Evolutionary conservation across 31 red algal genomes (phyloP).

Genomic region (Odonthalia washingtoniensis): DNA sequence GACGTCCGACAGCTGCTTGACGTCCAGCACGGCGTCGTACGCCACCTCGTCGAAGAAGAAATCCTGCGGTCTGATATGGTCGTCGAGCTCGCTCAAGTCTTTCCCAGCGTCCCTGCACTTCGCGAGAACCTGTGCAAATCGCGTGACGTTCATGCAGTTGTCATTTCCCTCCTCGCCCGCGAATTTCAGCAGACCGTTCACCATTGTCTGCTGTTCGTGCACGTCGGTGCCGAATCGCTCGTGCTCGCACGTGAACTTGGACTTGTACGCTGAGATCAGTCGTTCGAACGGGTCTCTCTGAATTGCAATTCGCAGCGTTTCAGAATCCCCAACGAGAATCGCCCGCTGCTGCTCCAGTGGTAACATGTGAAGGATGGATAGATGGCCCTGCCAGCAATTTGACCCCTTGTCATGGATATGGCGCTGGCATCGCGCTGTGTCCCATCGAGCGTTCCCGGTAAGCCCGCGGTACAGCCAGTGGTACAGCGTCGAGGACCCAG

Average conservation of each 20-base stretch:
- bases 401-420: conserved; percentile 30
- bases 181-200: not conserved
- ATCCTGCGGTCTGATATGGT: conserved; percentile 54
- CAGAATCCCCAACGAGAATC: not conserved
- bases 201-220: not conserved
- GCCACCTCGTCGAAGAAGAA: conserved; percentile 51
- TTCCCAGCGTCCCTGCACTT: not conserved
- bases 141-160: conserved; percentile 47
- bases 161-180: not conserved
- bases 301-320: conserved; percentile 47
- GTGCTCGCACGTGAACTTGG: conserved; percentile 42
- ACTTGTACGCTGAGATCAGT: conserved; percentile 39
- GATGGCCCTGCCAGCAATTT: conserved; percentile 26
- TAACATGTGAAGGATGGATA: not conserved
- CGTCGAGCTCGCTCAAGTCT: conserved; percentile 24
- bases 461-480: conserved; percentile 39
- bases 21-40: conserved; percentile 53
- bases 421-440: not conserved
- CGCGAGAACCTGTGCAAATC: conserved; percentile 47
- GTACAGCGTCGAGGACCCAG: conserved; percentile 41
- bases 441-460: not conserved
- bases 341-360: conserved; percentile 21
- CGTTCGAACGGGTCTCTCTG: conserved; percentile 56
- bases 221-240: conserved; percentile 10
- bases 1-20: conserved; percentile 12